Evolutionary conservation across 2,329 filamentous ascomycete species (phyloP), one percentile per base, ranked within the genome.

Genomic region (Xylaria sp.): DNA sequence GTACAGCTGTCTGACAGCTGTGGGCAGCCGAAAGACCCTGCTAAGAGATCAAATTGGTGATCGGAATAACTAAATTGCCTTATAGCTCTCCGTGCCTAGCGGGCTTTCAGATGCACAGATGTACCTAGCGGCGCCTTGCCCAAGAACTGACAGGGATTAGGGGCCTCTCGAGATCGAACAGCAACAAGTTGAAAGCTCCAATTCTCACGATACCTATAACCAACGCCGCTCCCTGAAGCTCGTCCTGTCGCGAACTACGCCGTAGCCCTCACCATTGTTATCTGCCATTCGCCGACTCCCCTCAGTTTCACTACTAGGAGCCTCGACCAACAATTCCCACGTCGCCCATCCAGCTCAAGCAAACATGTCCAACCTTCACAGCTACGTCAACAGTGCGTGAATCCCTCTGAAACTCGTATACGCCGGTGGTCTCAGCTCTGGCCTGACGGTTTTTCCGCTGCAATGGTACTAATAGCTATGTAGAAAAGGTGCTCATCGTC

Each of bases 401-500:
- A 46, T 19, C 40, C 54, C 46, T 57, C 57, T 31, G 21, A 33
- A 28, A 31, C 40, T 38, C 50, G 28, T 52, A n/a, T 25, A 11
- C 28, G n/a, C 43, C n/a, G 19, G n/a, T 33, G 9, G 42, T 31
- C 35, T 31, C 15, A 9, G 17, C 23, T 9, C 17, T 8, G 9
- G 17, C 23, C 14, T 14, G 4, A 14, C 3, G n/a, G 15, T 4
- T 4, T 21, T 61, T 62, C 71, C 67, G 67, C 60, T 49, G 37
- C 50, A 56, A 21, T 45, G 46, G 67, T 21, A 23, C 75, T 78
- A 69, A 78, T 73, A 75, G 66, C 68, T 61, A 35, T 64, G 45
- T 73, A 97, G 95, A 97, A 79, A 96, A 92, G 78, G 92, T 98
- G 71, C 84, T 94, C 61, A 90, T 98, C 73, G 86, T 98, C 67